Conservation (phyloP, 2,329 filamentous ascomycete genomes). For the Trichoderma sp. region DNA sequence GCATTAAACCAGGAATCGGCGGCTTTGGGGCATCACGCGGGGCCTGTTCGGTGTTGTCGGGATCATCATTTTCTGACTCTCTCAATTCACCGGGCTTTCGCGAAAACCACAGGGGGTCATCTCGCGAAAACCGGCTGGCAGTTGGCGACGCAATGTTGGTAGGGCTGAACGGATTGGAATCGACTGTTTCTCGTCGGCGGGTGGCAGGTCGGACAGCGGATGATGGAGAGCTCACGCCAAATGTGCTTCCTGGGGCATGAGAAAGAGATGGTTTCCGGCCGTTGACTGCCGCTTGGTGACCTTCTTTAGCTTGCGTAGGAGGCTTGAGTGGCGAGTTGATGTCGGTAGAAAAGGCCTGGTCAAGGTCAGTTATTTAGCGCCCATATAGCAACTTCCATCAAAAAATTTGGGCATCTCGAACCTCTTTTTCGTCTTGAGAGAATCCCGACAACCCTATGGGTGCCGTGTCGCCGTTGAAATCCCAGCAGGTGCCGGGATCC, state of each 20-base stretch:
- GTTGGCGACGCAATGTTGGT: slow-evolving; percentile 59
- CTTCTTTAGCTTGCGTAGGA: slow-evolving; percentile 69
- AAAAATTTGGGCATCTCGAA: slow-evolving; percentile 32
- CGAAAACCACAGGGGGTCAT: slow-evolving; percentile 59
- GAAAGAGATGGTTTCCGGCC: slow-evolving; percentile 83
- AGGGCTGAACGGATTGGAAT: slow-evolving; percentile 61
- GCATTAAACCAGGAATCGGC: slow-evolving; percentile 48
- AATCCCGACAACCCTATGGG: slow-evolving; percentile 73
- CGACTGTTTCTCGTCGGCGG: slow-evolving; percentile 77
- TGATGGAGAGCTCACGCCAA: slow-evolving; percentile 71
- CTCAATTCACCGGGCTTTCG: slow-evolving; percentile 54
- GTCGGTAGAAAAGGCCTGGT: slow-evolving; percentile 75
- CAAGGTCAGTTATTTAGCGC: slow-evolving; percentile 24
- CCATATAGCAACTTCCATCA: neutral
- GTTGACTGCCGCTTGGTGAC: slow-evolving; percentile 57
- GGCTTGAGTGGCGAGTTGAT: slow-evolving; percentile 94
- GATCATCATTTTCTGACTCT: slow-evolving; percentile 54
- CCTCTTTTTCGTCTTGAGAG: slow-evolving; percentile 59
- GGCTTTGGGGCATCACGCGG: slow-evolving; percentile 33
- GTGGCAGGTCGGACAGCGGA: slow-evolving; percentile 67
- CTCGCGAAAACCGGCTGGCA: slow-evolving; percentile 57
- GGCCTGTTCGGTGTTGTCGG: slow-evolving; percentile 38
- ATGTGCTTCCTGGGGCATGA: slow-evolving; percentile 61
- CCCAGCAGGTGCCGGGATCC: slow-evolving; percentile 93
- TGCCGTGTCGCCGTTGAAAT: slow-evolving; percentile 63